Conservation (phyloP, 306 rosid genomes). For the Medicago truncatula region MtrunA17r5.0-ANR NC_053043.1:49612501-49613000, state of each 20-base stretch:
- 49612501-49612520: constrained; percentile 64
- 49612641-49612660: constrained; percentile 85
- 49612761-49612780: too few species aligned
- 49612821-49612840: not conserved
- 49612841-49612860: not conserved
- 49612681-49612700: constrained; percentile 80
- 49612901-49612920: constrained; percentile 8
- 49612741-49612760: not conserved
- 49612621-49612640: constrained; percentile 68
- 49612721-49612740: constrained; percentile 38
- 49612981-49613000: not conserved
- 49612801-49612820: not conserved
- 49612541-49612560: constrained; percentile 93
- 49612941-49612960: constrained; percentile 1
- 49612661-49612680: constrained; percentile 98
- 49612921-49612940: not conserved
- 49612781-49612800: too few species aligned
- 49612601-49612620: constrained; percentile 92
- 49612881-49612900: not conserved
- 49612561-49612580: constrained; percentile 78
- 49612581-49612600: constrained; percentile 84
- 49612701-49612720: constrained; percentile 85
- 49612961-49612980: not conserved
- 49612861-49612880: not conserved
- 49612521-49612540: constrained; percentile 83